These are phyloP conservation scores for Phlebopus sp. DNA, from an alignment of 1,284 basidiomycete genomes.

Conservation along the genomic window DNA sequence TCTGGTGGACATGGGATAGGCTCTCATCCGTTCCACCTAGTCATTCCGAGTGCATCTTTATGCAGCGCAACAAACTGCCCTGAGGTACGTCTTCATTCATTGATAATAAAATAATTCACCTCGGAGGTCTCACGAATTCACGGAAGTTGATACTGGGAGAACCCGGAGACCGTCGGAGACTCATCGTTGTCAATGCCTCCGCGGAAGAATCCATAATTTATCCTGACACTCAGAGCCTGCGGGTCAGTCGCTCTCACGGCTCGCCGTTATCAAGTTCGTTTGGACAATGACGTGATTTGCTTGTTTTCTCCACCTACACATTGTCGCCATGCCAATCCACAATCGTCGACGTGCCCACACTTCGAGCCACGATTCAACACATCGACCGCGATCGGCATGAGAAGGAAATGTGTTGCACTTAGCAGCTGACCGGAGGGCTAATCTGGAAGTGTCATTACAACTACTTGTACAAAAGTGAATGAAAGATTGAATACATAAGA, in stretches of 20 bases:
- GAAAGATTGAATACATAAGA: constrained; percentile 3
- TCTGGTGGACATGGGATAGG: constrained; percentile 35
- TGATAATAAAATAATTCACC: not conserved
- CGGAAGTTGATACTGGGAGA: constrained; percentile 5
- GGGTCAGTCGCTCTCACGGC: not conserved
- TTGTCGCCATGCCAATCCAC: not conserved
- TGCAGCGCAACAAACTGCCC: not conserved
- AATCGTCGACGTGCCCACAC: not conserved
- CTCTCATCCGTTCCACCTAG: constrained; percentile 15
- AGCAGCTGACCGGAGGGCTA: too few relatives aligned
- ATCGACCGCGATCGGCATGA: not conserved
- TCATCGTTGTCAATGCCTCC: constrained; percentile 2
- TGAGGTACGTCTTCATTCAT: constrained; percentile 6
- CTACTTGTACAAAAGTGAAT: too few relatives aligned
- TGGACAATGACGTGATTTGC: too few relatives aligned
- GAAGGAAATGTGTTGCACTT: too few relatives aligned
- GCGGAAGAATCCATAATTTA: not conserved
- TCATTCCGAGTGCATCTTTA: not conserved
- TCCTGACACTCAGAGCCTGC: constrained; percentile 1
- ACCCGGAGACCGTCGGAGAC: not conserved
- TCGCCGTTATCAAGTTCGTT: not conserved
- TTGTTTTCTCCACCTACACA: not conserved
- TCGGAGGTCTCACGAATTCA: not conserved
- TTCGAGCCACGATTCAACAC: not conserved
- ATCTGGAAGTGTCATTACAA: too few relatives aligned